A percentile compares a stretch with the other conserved stretches of the same genome.
Conservation (phyloP, 805 yeast genomes). For the Cyberlindnera euphorbiiphila region DNA sequence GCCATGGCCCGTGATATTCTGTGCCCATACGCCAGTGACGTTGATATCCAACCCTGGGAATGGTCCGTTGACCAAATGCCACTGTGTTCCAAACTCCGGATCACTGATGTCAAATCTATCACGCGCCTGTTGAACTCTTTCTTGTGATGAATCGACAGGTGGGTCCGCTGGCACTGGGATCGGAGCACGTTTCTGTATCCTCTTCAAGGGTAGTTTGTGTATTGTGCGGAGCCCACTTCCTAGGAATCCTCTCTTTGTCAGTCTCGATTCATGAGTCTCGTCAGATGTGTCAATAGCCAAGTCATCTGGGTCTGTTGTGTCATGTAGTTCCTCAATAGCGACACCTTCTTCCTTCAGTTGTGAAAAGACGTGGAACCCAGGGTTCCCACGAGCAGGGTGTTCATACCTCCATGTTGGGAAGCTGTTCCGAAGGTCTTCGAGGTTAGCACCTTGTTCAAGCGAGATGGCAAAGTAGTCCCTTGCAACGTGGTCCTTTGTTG, state of each 20-base stretch:
- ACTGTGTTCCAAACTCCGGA: slow-evolving; percentile 79
- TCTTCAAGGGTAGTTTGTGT: slow-evolving; percentile 51
- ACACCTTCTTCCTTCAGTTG: slow-evolving; percentile 32
- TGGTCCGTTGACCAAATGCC: slow-evolving; percentile 82
- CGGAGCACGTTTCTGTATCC: slow-evolving; percentile 55
- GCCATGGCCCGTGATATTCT: slow-evolving; percentile 76
- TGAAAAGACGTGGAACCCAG: slow-evolving; percentile 66
- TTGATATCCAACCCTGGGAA: slow-evolving; percentile 84
- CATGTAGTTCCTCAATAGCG: slow-evolving; percentile 14
- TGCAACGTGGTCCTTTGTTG: slow-evolving; percentile 45
- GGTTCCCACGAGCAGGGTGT: slow-evolving; percentile 58
- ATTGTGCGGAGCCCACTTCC: slow-evolving; percentile 40
- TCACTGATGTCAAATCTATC: slow-evolving; percentile 63
- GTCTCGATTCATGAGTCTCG: slow-evolving; percentile 1
- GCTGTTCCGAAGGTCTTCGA: slow-evolving; percentile 30
- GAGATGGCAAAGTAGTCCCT: slow-evolving; percentile 65
- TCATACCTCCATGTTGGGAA: slow-evolving; percentile 55
- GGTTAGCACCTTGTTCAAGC: slow-evolving; percentile 33
- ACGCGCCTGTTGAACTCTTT: slow-evolving; percentile 42
- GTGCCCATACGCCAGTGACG: slow-evolving; percentile 79
- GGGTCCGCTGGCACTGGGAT: slow-evolving; percentile 34
- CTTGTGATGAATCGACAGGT: slow-evolving; percentile 50
- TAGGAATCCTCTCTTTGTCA: slow-evolving; percentile 16
- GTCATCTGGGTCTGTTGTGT: slow-evolving; percentile 8
- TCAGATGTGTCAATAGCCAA: slow-evolving; percentile 1